phyloP scores from a whole-genome alignment of 2,329 filamentous ascomycete genomes.

The Paracorniculantispora psalliotae region DNA sequence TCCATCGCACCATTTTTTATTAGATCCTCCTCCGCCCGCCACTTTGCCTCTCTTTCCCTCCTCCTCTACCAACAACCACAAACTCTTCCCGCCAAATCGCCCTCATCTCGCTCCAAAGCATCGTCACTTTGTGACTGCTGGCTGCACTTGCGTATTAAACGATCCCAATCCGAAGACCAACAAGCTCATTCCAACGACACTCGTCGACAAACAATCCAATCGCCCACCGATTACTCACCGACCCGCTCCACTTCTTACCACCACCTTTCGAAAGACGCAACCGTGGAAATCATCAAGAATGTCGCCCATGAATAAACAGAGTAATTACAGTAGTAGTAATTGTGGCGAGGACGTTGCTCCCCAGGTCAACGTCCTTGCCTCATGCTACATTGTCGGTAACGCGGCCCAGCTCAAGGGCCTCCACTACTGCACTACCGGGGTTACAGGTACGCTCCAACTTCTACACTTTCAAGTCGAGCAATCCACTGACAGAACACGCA shows the following conservation, averaged over 20 bases:
- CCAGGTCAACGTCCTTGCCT: constrained; percentile 76
- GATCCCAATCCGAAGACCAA: neutral
- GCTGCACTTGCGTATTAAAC: neutral
- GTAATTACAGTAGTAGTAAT: constrained; percentile 69
- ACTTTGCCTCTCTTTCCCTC: neutral
- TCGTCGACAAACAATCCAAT: neutral
- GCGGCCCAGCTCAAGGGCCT: constrained; percentile 71
- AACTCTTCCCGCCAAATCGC: neutral
- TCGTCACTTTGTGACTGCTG: constrained; percentile 11
- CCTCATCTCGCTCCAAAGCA: constrained; percentile 1
- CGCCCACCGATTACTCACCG: constrained; percentile 2
- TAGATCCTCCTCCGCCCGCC: neutral
- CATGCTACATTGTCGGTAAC: constrained; percentile 80
- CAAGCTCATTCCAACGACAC: neutral
- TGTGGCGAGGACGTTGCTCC: constrained; percentile 63
- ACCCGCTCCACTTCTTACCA: neutral
- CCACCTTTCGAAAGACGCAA: constrained; percentile 11
- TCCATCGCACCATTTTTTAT: constrained; percentile 8
- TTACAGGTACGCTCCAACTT: constrained; percentile 52
- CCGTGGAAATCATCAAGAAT: constrained; percentile 34
- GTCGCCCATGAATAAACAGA: constrained; percentile 67
- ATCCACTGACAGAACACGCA: constrained; percentile 25
- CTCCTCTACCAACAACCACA: neutral
- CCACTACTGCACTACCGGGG: constrained; percentile 94
- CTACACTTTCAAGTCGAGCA: neutral